phyloP scores from a whole-genome alignment of 106 monocot species.

The Allium fistulosum region DNA sequence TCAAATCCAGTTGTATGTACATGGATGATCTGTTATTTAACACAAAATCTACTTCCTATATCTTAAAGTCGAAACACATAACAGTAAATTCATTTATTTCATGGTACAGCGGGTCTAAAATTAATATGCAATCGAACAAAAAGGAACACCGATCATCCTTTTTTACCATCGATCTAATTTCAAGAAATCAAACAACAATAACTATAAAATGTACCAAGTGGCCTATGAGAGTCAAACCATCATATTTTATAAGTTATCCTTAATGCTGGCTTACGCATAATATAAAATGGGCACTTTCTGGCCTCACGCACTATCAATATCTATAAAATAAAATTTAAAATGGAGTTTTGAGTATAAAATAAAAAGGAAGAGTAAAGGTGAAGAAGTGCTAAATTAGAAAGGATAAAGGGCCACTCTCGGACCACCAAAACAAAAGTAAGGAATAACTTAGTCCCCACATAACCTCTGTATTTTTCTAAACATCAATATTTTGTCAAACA shows the following conservation, averaged over 20 bases:
- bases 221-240: neutral
- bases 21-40: no score
- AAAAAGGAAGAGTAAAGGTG: constrained; percentile 2
- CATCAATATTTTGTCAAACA: constrained; percentile 1
- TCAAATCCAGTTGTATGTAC: no score
- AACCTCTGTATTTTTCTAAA: no score
- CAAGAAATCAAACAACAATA: no score
- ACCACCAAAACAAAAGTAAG: constrained; percentile 3
- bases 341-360: constrained; percentile 1
- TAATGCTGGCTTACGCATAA: neutral
- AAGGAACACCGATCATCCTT: no score
- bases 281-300: constrained; percentile 6
- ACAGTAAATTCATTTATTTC: no score
- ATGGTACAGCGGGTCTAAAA: no score
- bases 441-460: constrained; percentile 9
- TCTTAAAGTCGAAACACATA: no score
- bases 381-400: neutral
- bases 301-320: neutral
- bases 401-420: neutral
- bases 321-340: neutral
- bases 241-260: neutral
- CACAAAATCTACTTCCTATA: no score
- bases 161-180: no score
- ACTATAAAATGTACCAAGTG: no score
- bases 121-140: no score